Base-by-base conservation (phyloP, 768 basidiomycete genomes). In the Phanerodontia chrysosporium region DNA sequence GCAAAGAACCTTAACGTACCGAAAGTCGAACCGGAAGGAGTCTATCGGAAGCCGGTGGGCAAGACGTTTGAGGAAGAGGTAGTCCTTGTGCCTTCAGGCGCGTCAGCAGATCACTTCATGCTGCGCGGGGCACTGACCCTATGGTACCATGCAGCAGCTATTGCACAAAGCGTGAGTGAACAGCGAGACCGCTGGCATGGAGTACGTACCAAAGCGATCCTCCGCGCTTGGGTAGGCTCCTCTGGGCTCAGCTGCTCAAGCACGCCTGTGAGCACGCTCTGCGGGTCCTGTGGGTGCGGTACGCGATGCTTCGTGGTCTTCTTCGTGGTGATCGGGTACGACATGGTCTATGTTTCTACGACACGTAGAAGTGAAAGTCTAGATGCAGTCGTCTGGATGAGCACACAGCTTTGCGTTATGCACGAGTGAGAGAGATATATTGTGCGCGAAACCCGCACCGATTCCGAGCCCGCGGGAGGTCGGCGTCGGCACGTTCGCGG, bases 11-110 rank as follows among this genome's bases (percentile, higher is more conserved):
- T 18, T 4, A 45, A 67, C 82, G 57, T 66, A 91, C 89, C 90
- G 83, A 73, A 94, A 94, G 70, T 94, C 91, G 66, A 94, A 92
- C 30, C 90, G 81, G 69, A 93, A 92, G 2, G 90, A 92, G 70
- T 94, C 91, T 24, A 89, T 66, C 0, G 89, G 86, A 14, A 92
- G 71, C 36, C 75, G 77, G 39, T 71, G 68, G 2, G 88, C 89
- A 21, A 93, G 82, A 14, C 80, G 82, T 67, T 85, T 86, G 71
- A 89, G 87, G 75, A 87, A 92, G 49, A 93, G 70, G 73, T 93
- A 93, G 68, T 93, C 87, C 65, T 92, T 92, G 71, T 93, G 91
- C 66, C 90, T 92, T 71, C 49, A 66, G 25, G 21, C 18, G 29
- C 35, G 52, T 49, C 7, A 48, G 35, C 44, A 51, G 27, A 27